Evolutionary conservation across 2,329 filamentous ascomycete genomes (phyloP).

Genomic region (Aspergillus carbonarius): DNA sequence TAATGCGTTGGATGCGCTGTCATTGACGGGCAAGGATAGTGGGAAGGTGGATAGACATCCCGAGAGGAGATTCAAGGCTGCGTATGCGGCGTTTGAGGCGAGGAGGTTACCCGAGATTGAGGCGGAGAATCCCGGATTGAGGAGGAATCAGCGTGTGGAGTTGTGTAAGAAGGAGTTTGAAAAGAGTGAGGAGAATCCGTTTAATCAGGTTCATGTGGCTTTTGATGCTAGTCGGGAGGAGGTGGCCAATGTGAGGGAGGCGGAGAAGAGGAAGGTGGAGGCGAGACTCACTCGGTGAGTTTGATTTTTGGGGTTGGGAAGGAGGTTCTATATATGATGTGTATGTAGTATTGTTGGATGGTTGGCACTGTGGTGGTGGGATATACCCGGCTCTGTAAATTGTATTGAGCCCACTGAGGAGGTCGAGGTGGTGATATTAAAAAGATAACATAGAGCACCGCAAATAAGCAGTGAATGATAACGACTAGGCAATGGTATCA

Average conservation of each 20-base stretch:
- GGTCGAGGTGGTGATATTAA: neutral
- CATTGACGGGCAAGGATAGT: conserved; percentile 58
- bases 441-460: neutral
- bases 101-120: conserved; percentile 81
- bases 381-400: neutral
- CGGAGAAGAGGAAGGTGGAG: conserved; percentile 75
- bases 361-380: neutral
- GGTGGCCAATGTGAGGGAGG: conserved; percentile 61
- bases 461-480: neutral
- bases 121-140: conserved; percentile 73
- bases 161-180: conserved; percentile 89
- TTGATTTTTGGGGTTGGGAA: neutral
- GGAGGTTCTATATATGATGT: neutral
- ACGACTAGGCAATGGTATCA: conserved; percentile 20
- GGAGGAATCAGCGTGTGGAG: conserved; percentile 80
- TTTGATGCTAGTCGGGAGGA: conserved; percentile 83
- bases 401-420: neutral
- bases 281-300: conserved; percentile 51
- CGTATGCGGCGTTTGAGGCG: conserved; percentile 80
- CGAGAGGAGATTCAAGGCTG: conserved; percentile 82
- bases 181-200: conserved; percentile 90
- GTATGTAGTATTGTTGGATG: neutral
- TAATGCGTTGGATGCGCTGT: conserved; percentile 85
- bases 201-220: conserved; percentile 75
- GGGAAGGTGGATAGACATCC: conserved; percentile 84